Base-by-base conservation (phyloP, 2,329 filamentous ascomycete species). In the Ophiostoma sp. region DNA sequence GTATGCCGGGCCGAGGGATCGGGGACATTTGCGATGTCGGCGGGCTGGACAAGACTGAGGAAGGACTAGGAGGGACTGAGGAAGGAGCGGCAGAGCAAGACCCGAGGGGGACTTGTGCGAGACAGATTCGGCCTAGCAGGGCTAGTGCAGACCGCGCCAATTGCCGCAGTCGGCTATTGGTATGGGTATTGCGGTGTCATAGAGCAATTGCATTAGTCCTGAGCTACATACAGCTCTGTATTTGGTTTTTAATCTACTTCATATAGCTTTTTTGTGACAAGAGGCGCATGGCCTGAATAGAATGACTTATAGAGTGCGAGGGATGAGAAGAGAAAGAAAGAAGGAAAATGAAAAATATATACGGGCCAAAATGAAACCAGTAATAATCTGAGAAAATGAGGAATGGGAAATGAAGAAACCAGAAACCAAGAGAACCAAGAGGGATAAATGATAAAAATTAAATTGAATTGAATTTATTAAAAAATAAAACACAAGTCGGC, bases 11-110 rank as follows among this genome's bases (percentile, higher is more conserved):
- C 65, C 65, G 35, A 67, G 36, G 36, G n/a, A 39, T 39, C 65
- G 39, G 65, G 11, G 36, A 39, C 4, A 17, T 67, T 67, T 44
- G 65, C 65, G 65, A 67, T 67, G 65, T 67, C 65, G 65, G 65
- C 39, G 10, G 39, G 39, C 13, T 41, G 39, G 39, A 11, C 39
- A 13, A 4, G 33, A 65, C 23, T 17, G 23, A 64, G 23, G 20
- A 13, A 33, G 60, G 31, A 5, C 27, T 31, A 31, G 27, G 27
- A 31, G 27, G 57, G 33, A 65, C 23, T 17, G 23, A 64, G 23
- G 20, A 13, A 33, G 60, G 31, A 5, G 33, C 64, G 65, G 65
- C 36, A 67, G 39, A 67, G 65, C 65, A 23, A 33, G 4, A 39
- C n/a, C 65, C 65, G 39, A 66, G 64, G 4, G 33, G 15, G 20